phyloP scores from a whole-genome alignment of 257 asterid species.

The Fraxinus excelsior region DNA sequence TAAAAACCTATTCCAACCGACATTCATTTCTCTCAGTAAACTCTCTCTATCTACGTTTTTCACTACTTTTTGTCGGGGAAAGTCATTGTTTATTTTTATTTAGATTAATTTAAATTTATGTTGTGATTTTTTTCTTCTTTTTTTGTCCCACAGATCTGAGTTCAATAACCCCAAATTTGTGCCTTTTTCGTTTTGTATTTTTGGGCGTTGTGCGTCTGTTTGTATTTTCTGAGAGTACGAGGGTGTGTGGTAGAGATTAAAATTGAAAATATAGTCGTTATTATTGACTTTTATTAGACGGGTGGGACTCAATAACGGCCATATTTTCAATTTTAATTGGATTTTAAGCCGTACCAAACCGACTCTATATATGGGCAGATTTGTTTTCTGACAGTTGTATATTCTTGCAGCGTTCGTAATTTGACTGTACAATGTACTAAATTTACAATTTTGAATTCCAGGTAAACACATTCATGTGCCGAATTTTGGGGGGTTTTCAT shows the following conservation, averaged over 20 bases:
- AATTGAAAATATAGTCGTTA: too few relatives aligned
- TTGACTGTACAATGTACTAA: slow-evolving; percentile 1
- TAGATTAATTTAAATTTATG: not conserved
- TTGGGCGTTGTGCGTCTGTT: not conserved
- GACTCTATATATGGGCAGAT: slow-evolving; percentile 16
- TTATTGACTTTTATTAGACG: too few relatives aligned
- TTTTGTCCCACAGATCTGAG: slow-evolving; percentile 43
- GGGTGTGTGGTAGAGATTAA: too few relatives aligned
- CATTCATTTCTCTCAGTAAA: slow-evolving; percentile 41
- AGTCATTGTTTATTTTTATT: slow-evolving; percentile 2
- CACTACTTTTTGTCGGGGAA: not conserved
- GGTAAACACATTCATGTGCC: slow-evolving; percentile 1
- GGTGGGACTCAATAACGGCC: too few relatives aligned
- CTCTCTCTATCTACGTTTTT: slow-evolving; percentile 17
- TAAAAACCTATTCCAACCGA: slow-evolving; percentile 49
- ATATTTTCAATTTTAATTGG: too few relatives aligned
- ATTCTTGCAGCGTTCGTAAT: slow-evolving; percentile 26
- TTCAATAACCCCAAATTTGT: not conserved
- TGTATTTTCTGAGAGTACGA: slow-evolving; percentile 6
- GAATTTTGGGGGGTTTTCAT: slow-evolving; percentile 12
- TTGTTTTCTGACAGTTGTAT: slow-evolving; percentile 2
- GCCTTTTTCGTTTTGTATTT: not conserved
- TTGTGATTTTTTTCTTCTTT: not conserved
- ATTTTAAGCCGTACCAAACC: too few relatives aligned
- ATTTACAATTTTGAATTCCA: not conserved